Base-by-base conservation (phyloP, 2,329 filamentous ascomycete genomes). In the Diaporthe sp. region DNA sequence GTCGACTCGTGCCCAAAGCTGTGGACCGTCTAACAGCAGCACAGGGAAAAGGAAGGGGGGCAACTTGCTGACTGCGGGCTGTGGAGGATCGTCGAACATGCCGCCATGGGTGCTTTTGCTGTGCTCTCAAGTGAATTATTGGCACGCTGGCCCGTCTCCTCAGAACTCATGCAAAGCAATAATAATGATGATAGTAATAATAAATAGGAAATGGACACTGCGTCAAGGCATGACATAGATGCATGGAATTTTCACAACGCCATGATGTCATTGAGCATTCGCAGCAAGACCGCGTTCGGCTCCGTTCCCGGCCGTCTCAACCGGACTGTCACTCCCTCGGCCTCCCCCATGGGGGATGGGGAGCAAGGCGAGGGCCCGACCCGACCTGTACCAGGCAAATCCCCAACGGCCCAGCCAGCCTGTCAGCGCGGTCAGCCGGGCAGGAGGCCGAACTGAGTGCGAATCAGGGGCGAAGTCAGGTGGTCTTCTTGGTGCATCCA, bases 1-100 rank as follows among this genome's bases (percentile, higher is more conserved):
- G 37, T 71, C 56, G 42, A 71, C 56, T 42, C 70, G 70, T 71
- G 70, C 56, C 70, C 56, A 63, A 32, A 71, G 56, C 69, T 71
- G 69, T 53, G 56, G 17, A 42, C 47, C 25, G 44, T 35, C n/a
- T n/a, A n/a, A n/a, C n/a, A n/a, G n/a, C 19, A 6, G 15, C 6
- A 1, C 35, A 42, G 25, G 37, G 17, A n/a, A 27, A 61, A 27
- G 30, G 42, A 17, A 39, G 19, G 42, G 17, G 69, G 15, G 7
- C 17, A 15, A 50, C 9, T 59, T 25, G 39, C 53, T 59, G 42
- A 47, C 55, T 39, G 39, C 42, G 42, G 69, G 51, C 32, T 53
- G 63, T 50, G 61, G 61, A 50, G 32, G 32, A 53, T 53, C 27
- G 63, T 68, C 30, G 39, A 35, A n/a, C 25, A 44, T 70, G 22